A percentile compares a stretch with the other conserved stretches of the same genome.
phyloP scores from a whole-genome alignment of 345 rosid species.

The Noccaea caerulescens region DNA sequence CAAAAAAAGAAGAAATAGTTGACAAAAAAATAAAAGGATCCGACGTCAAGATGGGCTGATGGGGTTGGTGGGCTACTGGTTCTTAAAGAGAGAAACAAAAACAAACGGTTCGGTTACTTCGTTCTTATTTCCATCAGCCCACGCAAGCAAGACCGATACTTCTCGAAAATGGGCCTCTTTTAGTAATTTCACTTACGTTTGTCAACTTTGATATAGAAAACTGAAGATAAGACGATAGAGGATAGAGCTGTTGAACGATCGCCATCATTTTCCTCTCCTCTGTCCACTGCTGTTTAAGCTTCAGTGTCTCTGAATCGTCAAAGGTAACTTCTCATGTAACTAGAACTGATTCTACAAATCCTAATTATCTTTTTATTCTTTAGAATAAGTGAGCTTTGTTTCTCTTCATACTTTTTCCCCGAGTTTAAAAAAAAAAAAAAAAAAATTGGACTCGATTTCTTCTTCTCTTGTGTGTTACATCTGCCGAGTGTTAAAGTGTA shows the following conservation, averaged over 20 bases:
- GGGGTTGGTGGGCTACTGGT: too few relatives aligned
- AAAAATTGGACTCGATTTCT: background rate
- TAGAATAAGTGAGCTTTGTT: too few relatives aligned
- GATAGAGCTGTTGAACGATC: background rate
- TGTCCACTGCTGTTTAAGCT: slow-evolving; percentile 14
- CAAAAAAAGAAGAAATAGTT: background rate
- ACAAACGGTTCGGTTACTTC: too few relatives aligned
- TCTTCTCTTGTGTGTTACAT: background rate
- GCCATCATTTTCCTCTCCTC: background rate
- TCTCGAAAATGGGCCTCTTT: slow-evolving; percentile 6
- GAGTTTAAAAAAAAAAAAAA: too few relatives aligned
- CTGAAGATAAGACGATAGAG: slow-evolving; percentile 17
- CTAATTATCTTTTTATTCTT: too few relatives aligned
- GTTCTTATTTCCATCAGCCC: background rate
- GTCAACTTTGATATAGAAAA: background rate
- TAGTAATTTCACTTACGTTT: slow-evolving; percentile 1
- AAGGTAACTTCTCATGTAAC: slow-evolving; percentile 7
- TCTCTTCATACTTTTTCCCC: too few relatives aligned
- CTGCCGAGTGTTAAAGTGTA: background rate
- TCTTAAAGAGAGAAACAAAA: too few relatives aligned
- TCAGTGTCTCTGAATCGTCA: slow-evolving; percentile 20
- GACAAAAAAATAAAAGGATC: too few relatives aligned
- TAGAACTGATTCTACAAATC: background rate
- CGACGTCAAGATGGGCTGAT: too few relatives aligned
- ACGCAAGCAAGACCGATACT: background rate